A percentile compares a stretch with the other conserved stretches of the same genome.
Conservation (phyloP, 2,329 filamentous ascomycete species). For the Fusarium acutatum region DNA sequence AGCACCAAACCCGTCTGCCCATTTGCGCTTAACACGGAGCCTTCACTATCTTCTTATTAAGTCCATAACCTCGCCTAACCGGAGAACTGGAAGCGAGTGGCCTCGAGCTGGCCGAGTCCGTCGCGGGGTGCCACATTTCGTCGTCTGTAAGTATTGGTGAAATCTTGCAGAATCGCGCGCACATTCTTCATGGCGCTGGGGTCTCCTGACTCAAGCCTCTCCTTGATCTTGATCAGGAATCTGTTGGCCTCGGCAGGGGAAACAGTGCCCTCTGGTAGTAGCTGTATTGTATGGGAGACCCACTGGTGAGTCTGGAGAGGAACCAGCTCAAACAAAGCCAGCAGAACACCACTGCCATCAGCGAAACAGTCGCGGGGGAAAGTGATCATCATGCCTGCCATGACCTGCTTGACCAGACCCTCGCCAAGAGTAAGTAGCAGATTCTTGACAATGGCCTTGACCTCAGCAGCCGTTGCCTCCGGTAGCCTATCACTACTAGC, state of each 20-base stretch:
- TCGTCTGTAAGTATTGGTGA: constrained; percentile 92
- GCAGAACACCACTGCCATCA: constrained; percentile 90
- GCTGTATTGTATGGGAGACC: constrained; percentile 83
- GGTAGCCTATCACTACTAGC: constrained; percentile 67
- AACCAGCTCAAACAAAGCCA: constrained; percentile 87
- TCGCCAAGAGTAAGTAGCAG: constrained; percentile 77
- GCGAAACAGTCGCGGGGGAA: constrained; percentile 96
- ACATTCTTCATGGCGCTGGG: constrained; percentile 75
- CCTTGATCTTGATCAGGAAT: constrained; percentile 81
- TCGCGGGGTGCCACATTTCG: constrained; percentile 96
- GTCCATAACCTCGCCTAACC: constrained; percentile 40
- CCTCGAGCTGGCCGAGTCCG: constrained; percentile 86
- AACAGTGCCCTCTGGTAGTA: constrained; percentile 85
- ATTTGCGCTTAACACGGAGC: neutral
- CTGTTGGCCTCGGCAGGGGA: constrained; percentile 82
- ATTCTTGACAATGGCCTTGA: constrained; percentile 76
- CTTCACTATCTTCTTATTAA: neutral
- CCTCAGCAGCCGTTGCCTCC: constrained; percentile 69
- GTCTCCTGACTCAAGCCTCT: constrained; percentile 75
- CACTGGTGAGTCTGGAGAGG: constrained; percentile 81
- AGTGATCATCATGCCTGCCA: constrained; percentile 99
- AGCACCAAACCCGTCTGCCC: neutral
- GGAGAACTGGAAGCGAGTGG: constrained; percentile 84
- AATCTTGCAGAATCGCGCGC: constrained; percentile 88
- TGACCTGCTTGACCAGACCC: constrained; percentile 82